These are phyloP conservation scores for Xylaria sp. DNA, from an alignment of 495 filamentous ascomycete genomes.

Conservation along the genomic window DNA sequence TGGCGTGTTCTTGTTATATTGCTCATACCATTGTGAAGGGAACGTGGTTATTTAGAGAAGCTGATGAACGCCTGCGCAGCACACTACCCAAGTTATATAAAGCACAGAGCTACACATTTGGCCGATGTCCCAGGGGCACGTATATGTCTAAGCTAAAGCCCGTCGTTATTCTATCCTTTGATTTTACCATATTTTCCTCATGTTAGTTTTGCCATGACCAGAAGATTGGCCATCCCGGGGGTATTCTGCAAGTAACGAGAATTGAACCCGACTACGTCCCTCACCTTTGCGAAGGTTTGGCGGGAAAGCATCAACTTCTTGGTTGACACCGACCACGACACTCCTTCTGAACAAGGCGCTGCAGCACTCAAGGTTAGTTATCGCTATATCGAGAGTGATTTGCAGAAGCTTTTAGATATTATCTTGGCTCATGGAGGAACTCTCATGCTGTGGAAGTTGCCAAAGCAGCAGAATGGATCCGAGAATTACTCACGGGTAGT, in stretches of 20 bases:
- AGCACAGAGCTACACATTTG: not conserved
- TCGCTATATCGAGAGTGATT: too few species aligned
- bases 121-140: too few species aligned
- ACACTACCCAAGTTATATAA: conserved; percentile 1
- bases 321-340: conserved; percentile 64
- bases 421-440: too few species aligned
- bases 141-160: not conserved
- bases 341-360: conserved; percentile 69
- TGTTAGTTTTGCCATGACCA: conserved; percentile 42
- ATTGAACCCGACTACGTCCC: conserved; percentile 70
- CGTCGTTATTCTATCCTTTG: not conserved
- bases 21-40: not conserved
- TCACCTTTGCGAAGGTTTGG: conserved; percentile 59
- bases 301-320: conserved; percentile 60
- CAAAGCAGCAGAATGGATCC: too few species aligned
- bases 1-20: not conserved
- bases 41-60: not conserved
- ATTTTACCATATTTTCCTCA: not conserved
- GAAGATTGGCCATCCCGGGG: conserved; percentile 60
- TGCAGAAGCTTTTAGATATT: too few species aligned
- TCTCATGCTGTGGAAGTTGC: too few species aligned
- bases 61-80: not conserved
- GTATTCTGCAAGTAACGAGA: conserved; percentile 66
- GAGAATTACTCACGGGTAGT: too few species aligned
- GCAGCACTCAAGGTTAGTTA: too few species aligned